Evolutionary conservation across 176 grass and related monocot genomes (phyloP).

Genomic region (Oryza glumipatula): DNA sequence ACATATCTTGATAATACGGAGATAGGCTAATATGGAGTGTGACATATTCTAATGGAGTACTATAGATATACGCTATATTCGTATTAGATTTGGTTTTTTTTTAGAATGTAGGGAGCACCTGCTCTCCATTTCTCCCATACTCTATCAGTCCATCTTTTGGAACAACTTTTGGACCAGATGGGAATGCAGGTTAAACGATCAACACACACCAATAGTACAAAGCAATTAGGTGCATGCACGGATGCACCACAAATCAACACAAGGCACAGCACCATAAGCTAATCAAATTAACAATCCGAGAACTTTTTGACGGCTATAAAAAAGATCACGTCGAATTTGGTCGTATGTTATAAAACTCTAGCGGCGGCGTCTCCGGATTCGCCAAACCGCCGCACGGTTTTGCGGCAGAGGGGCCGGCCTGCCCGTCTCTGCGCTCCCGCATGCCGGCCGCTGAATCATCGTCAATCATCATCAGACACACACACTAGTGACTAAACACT

Average conservation of each 20-base stretch:
- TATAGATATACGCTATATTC: no score
- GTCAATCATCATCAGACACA: neutral
- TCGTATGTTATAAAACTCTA: neutral
- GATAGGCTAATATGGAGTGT: no score
- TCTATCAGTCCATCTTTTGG: neutral
- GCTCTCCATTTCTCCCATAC: neutral
- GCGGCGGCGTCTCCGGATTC: neutral
- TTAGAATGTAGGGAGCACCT: no score
- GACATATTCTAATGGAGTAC: no score
- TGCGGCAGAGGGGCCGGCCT: neutral
- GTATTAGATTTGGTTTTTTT: no score
- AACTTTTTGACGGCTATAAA: neutral
- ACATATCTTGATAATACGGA: no score
- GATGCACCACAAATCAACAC: neutral
- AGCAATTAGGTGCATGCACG: neutral
- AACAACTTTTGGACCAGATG: constrained; percentile 25
- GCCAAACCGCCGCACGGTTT: neutral
- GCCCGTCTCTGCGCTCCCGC: neutral
- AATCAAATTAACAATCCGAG: neutral
- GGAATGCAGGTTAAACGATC: neutral
- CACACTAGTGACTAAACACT: neutral
- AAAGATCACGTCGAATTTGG: neutral
- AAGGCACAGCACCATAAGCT: neutral
- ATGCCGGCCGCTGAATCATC: constrained; percentile 24
- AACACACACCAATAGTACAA: neutral